Percentiles rank a stretch among this genome's conserved stretches.
Evolutionary conservation across 306 rosid genomes (phyloP).

Genomic region (Ormosia emarginata): DNA sequence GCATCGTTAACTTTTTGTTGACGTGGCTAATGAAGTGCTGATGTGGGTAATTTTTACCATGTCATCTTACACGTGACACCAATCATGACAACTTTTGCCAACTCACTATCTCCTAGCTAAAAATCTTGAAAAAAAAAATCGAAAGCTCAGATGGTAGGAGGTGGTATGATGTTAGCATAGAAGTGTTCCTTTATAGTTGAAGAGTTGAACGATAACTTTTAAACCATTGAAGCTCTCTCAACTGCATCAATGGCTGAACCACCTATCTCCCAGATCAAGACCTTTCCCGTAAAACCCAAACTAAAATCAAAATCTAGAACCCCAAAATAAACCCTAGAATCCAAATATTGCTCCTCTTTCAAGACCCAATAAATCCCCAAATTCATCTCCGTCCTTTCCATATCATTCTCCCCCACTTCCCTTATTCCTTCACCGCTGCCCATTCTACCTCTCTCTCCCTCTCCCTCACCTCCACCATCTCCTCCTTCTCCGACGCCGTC

Average conservation of each 20-base stretch:
- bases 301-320: slow-evolving; percentile 64
- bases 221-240: neutral
- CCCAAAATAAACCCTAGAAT: slow-evolving; percentile 53
- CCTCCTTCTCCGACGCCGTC: slow-evolving; percentile 64
- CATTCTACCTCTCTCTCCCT: slow-evolving; percentile 66
- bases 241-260: slow-evolving; percentile 54
- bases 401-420: slow-evolving; percentile 58
- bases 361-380: slow-evolving; percentile 59
- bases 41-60: too few species aligned
- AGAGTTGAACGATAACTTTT: neutral
- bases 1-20: too few species aligned
- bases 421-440: slow-evolving; percentile 61
- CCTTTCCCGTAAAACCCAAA: slow-evolving; percentile 65
- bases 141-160: too few species aligned
- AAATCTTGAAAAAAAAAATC: neutral
- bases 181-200: too few species aligned
- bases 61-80: too few species aligned
- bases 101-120: too few species aligned
- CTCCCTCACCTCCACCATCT: slow-evolving; percentile 47
- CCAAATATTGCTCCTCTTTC: slow-evolving; percentile 88
- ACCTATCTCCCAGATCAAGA: slow-evolving; percentile 27
- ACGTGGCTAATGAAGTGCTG: too few species aligned
- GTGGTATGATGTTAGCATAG: too few species aligned
- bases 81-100: too few species aligned
- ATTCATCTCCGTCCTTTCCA: slow-evolving; percentile 53